These are phyloP conservation scores for Leishmania aethiopica DNA, from an alignment of 208 protist genomes.

Conservation along the genomic window DNA sequence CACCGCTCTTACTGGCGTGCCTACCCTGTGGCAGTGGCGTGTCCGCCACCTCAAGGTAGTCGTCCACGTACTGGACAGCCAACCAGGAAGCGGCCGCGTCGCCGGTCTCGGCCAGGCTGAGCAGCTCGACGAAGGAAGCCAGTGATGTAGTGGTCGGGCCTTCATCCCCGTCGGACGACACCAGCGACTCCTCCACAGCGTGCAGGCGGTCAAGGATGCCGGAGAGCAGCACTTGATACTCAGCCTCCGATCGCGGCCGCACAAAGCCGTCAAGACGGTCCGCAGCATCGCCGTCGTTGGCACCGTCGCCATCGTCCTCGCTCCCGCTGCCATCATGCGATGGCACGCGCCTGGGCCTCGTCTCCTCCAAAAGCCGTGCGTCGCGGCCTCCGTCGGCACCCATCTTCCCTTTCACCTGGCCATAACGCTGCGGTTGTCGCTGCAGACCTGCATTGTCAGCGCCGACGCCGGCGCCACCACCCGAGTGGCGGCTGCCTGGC, in stretches of 20 bases:
- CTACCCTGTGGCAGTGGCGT: neutral
- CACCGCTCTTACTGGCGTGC: neutral
- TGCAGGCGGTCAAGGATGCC: constrained; percentile 20
- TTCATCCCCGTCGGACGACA: constrained; percentile 26
- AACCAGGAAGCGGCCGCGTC: constrained; percentile 28
- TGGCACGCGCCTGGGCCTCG: neutral
- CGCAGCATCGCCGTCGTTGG: neutral
- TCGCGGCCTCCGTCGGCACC: neutral
- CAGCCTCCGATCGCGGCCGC: constrained; percentile 15
- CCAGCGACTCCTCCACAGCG: constrained; percentile 17
- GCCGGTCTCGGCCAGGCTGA: constrained; percentile 64
- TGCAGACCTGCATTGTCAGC: neutral
- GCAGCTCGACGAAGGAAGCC: constrained; percentile 49
- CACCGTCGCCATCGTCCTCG: neutral
- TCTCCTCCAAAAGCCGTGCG: neutral
- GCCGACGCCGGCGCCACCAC: neutral
- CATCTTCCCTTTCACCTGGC: neutral
- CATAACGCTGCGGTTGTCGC: neutral
- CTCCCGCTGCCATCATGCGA: neutral
- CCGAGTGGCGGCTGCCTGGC: neutral
- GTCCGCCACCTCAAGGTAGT: constrained; percentile 27
- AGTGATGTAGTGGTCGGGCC: constrained; percentile 28
- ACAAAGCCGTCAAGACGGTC: constrained; percentile 4
- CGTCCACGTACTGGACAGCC: constrained; percentile 44
- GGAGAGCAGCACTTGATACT: constrained; percentile 16